Conservation (phyloP, 441 rosid genomes). For the Erodium trifolium region DNA sequence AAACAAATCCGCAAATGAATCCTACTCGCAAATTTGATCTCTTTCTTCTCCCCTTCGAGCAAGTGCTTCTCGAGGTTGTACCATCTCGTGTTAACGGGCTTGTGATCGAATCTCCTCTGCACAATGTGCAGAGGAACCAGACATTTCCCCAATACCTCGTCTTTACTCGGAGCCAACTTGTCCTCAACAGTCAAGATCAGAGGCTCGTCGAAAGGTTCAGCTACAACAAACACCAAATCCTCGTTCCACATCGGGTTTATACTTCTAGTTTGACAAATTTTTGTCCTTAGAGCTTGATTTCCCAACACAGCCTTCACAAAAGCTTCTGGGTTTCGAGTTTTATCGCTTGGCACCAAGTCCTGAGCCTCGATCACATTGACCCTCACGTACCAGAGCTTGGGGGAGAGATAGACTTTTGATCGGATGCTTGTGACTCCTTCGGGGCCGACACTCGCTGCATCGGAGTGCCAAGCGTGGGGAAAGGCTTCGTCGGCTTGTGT, state of each 20-base stretch:
- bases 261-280: conserved; percentile 55
- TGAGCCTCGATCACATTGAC: conserved; percentile 83
- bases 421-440: conserved; percentile 51
- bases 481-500: conserved; percentile 95
- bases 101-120: conserved; percentile 76
- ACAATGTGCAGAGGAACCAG: conserved; percentile 29
- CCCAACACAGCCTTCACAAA: conserved; percentile 78
- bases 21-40: conserved; percentile 62
- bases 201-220: conserved; percentile 87
- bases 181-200: conserved; percentile 72
- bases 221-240: conserved; percentile 79
- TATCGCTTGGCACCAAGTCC: conserved; percentile 67
- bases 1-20: conserved; percentile 80
- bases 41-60: conserved; percentile 57
- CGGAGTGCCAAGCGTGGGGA: conserved; percentile 96
- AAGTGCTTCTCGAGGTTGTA: conserved; percentile 75
- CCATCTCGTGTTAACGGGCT: conserved; percentile 55
- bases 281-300: conserved; percentile 77
- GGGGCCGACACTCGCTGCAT: conserved; percentile 61
- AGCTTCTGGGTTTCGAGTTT: conserved; percentile 66
- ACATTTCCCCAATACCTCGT: not conserved
- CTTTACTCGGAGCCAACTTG: not conserved
- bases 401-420: conserved; percentile 90
- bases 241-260: conserved; percentile 85
- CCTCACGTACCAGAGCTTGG: conserved; percentile 82